A percentile compares a stretch with the other conserved stretches of the same genome.
Evolutionary conservation across 345 rosid genomes (phyloP).

Genomic region (Euphorbia pulcherrima): DNA sequence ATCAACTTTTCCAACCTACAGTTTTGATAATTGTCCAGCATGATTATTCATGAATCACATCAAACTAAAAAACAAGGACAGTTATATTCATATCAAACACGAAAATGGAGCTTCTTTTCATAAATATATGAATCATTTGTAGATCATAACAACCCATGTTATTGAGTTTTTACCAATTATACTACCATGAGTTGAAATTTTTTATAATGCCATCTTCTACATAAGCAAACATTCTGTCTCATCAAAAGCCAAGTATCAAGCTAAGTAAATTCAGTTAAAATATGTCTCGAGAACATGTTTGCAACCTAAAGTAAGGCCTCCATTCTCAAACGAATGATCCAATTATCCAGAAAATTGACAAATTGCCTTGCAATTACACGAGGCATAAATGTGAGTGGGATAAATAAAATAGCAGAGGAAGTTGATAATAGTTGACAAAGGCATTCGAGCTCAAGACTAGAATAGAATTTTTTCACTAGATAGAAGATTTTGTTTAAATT

Average conservation of each 20-base stretch:
- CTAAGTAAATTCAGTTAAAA: too few relatives aligned
- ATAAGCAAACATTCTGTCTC: background rate
- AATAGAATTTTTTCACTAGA: background rate
- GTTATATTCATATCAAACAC: conserved; percentile 8
- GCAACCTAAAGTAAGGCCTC: too few relatives aligned
- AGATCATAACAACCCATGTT: conserved; percentile 7
- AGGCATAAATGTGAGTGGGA: too few relatives aligned
- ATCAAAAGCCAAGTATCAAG: background rate
- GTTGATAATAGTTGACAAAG: too few relatives aligned
- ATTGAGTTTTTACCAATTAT: background rate
- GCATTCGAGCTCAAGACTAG: too few relatives aligned
- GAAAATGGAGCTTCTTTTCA: conserved; percentile 5
- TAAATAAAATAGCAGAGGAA: too few relatives aligned
- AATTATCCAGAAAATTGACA: too few relatives aligned
- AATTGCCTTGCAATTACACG: too few relatives aligned
- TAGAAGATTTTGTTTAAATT: background rate
- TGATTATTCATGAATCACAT: conserved; percentile 12
- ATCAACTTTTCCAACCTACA: conserved; percentile 78
- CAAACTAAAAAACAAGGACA: conserved; percentile 11
- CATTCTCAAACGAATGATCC: too few relatives aligned
- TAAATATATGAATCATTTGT: background rate
- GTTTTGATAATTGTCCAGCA: conserved; percentile 13
- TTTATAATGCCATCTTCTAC: background rate
- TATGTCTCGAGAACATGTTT: too few relatives aligned
- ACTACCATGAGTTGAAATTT: background rate